Percentiles rank a stretch among this genome's conserved stretches.
Evolutionary conservation across 2,329 filamentous ascomycete genomes (phyloP).

Genomic region (Fusarium bulbicola): DNA sequence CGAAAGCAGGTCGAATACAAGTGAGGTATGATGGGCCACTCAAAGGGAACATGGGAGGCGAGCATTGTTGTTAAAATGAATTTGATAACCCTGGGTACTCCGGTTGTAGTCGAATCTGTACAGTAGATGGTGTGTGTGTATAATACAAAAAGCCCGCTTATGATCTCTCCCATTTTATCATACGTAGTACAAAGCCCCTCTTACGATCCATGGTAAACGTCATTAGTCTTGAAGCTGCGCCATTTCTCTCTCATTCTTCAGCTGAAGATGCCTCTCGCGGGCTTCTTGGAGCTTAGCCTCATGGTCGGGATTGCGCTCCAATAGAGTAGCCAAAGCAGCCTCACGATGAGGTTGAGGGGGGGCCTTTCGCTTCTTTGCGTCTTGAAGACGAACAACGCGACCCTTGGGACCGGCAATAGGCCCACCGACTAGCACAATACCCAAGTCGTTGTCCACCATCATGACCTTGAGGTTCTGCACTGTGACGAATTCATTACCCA

Average conservation of each 20-base stretch:
- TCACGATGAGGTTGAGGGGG: constrained; percentile 60
- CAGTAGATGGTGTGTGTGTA: constrained; percentile 47
- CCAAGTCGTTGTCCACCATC: constrained; percentile 86
- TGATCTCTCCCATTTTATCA: constrained; percentile 40
- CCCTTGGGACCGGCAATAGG: constrained; percentile 89
- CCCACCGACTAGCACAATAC: constrained; percentile 88
- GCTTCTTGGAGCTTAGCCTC: constrained; percentile 59
- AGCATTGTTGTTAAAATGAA: constrained; percentile 18
- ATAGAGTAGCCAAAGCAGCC: constrained; percentile 53
- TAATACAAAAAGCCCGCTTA: constrained; percentile 52
- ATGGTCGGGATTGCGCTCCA: constrained; percentile 58
- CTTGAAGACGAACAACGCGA: constrained; percentile 83
- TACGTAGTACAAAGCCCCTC: constrained; percentile 43
- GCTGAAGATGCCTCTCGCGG: constrained; percentile 59
- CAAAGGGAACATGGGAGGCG: not conserved
- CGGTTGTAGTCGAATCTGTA: constrained; percentile 44
- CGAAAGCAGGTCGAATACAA: constrained; percentile 56
- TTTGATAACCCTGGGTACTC: constrained; percentile 39
- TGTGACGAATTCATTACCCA: constrained; percentile 90
- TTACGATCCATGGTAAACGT: constrained; percentile 33
- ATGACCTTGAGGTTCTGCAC: constrained; percentile 91
- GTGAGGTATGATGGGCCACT: constrained; percentile 11
- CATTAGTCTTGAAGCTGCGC: constrained; percentile 31
- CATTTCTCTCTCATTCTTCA: constrained; percentile 59
- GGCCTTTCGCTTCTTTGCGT: constrained; percentile 84